Percentiles rank a stretch among this genome's conserved stretches.
Evolutionary conservation across 2,329 filamentous ascomycete species (phyloP).

Genomic region (Xylaria sp.): DNA sequence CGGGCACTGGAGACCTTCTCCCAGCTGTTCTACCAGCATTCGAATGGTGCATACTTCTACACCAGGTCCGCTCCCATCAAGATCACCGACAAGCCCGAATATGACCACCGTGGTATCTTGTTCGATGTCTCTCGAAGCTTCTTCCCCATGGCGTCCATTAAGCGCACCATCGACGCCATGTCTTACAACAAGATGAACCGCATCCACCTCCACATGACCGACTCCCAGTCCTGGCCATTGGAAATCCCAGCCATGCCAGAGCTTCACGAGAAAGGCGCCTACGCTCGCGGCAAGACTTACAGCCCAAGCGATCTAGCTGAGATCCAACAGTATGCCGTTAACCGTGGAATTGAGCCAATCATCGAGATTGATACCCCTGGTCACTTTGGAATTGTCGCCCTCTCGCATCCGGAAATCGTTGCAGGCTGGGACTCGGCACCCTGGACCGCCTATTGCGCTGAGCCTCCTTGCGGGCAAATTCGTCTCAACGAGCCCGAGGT

Average conservation of each 20-base stretch:
- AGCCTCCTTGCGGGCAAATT: conserved; percentile 72
- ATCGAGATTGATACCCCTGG: conserved; percentile 84
- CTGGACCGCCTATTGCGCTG: conserved; percentile 64
- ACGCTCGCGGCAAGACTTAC: conserved; percentile 71
- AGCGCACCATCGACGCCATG: conserved; percentile 76
- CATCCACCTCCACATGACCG: conserved; percentile 80
- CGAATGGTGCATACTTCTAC: conserved; percentile 64
- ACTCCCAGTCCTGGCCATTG: conserved; percentile 85
- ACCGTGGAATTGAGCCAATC: conserved; percentile 73
- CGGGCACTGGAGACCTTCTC: conserved; percentile 77
- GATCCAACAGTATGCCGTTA: conserved; percentile 73
- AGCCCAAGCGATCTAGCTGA: conserved; percentile 65
- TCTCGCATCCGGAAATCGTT: conserved; percentile 73
- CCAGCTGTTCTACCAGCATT: conserved; percentile 80
- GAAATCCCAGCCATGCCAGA: conserved; percentile 78
- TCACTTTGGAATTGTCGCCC: conserved; percentile 72
- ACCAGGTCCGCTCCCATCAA: conserved; percentile 72
- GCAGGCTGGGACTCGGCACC: conserved; percentile 65
- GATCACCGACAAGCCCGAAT: conserved; percentile 76
- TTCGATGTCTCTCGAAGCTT: conserved; percentile 79
- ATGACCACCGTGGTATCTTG: conserved; percentile 78
- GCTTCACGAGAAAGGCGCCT: conserved; percentile 75
- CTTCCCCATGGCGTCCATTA: conserved; percentile 70
- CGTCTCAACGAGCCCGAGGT: conserved; percentile 77
- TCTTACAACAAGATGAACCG: conserved; percentile 84